Evolutionary conservation across 129 eudicot species (phyloP).

Genomic region (Lonicera japonica): DNA sequence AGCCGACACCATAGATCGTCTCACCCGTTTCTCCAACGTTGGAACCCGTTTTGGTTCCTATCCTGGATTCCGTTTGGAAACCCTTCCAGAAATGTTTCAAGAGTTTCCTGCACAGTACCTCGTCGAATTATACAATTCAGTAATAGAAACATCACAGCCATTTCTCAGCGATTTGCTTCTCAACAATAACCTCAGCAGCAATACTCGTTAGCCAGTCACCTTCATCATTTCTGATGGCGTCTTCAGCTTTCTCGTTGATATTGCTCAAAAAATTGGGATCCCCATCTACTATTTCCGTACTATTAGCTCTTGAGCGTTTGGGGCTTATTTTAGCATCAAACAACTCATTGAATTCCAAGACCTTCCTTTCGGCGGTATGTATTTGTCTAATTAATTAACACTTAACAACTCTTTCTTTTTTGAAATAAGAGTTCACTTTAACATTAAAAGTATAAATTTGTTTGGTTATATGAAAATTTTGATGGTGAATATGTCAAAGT

Average conservation of each 20-base stretch:
- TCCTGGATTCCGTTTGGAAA: slow-evolving; percentile 34
- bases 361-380: slow-evolving; percentile 48
- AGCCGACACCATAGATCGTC: slow-evolving; percentile 38
- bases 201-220: slow-evolving; percentile 20
- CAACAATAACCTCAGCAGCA: slow-evolving; percentile 15
- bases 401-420: no score
- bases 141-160: slow-evolving; percentile 23
- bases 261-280: slow-evolving; percentile 40
- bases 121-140: slow-evolving; percentile 29
- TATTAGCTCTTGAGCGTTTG: slow-evolving; percentile 53
- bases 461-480: no score
- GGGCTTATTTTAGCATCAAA: slow-evolving; percentile 51
- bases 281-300: slow-evolving; percentile 51
- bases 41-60: slow-evolving; percentile 32
- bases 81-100: slow-evolving; percentile 50
- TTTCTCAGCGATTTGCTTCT: slow-evolving; percentile 34
- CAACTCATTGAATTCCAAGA: slow-evolving; percentile 50
- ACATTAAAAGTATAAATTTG: no score
- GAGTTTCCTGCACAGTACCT: slow-evolving; percentile 36
- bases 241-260: slow-evolving; percentile 34
- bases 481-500: no score
- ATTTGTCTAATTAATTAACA: no score
- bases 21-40: slow-evolving; percentile 37
- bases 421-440: no score
- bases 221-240: slow-evolving; percentile 58